Evolutionary conservation across 2,329 filamentous ascomycete genomes (phyloP), one percentile per base, ranked within the genome.

Genomic region (Capronia coronata): DNA sequence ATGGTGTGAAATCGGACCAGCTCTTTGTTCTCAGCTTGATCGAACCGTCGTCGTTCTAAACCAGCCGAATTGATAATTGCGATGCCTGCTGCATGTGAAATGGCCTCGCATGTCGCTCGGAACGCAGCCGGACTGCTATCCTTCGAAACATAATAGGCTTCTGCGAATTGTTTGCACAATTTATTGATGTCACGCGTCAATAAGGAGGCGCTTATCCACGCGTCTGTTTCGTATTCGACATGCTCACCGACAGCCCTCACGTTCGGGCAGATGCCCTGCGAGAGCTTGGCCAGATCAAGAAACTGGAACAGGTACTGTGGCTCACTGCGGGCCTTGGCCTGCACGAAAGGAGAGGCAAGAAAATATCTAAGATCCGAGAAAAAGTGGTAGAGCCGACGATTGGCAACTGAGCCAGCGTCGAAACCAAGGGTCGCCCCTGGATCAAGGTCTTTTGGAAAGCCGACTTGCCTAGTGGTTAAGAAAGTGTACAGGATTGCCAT

Each of bases 401-500:
- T 98, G 0, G 90, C 94, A 13, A 97, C 88, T 1, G 91, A 93
- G 1, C 93, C 93, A 27, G 88, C 86, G 65, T 98, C 93, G 62
- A 97, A 95, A 0, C 89, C 88, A 41, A 98, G 75, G 1, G 89
- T 89, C 1, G 89, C 91, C 60, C 83, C 84, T 0, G 87, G 84
- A 49, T 88, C 84, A 35, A 97, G 85, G 58, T 95, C 86, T 71
- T 87, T 86, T 0, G 93, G 91, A 65, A 95, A 90, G 1, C 90
- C 90, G 32, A 98, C 93, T 73, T 98, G 93, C 44, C 94, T 79
- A 3, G 89, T 95, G 0, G 93, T 98, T 32, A 98, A 71, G 71
- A 98, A 98, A 0, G 94, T 97, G 67, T 97, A 98, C 0, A 98
- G 74, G 54, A 98, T 98, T 11, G 93, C 89, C 78, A 97, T 86